phyloP scores from a whole-genome alignment of 345 rosid genomes.

The Murraya koenigii region DNA sequence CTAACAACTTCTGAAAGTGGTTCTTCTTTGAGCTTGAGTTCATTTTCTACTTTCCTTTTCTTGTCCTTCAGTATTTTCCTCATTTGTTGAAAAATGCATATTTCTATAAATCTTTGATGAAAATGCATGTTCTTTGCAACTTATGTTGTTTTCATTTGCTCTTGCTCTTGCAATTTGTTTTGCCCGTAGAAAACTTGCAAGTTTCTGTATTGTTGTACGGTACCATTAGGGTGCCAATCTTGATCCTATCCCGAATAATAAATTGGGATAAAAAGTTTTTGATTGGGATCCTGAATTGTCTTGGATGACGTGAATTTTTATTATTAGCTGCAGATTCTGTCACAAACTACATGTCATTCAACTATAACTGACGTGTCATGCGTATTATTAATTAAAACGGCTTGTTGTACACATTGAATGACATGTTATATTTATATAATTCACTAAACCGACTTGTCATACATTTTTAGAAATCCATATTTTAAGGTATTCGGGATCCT shows the following conservation, averaged over 20 bases:
- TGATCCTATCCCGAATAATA: no score
- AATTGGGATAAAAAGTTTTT: fast-evolving
- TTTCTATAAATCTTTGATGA: neutral
- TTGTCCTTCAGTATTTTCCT: neutral
- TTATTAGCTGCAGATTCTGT: no score
- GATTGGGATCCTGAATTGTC: fast-evolving
- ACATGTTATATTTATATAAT: no score
- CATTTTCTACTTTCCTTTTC: neutral
- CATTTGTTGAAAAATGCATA: neutral
- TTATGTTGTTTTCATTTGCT: neutral
- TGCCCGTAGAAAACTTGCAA: neutral
- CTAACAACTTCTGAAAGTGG: neutral
- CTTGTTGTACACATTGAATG: no score
- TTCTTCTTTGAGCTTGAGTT: neutral
- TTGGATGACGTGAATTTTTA: no score
- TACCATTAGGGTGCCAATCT: no score
- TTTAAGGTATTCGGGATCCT: fast-evolving
- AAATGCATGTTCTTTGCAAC: neutral
- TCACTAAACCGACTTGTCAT: no score
- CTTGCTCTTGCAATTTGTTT: neutral
- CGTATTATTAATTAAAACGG: no score
- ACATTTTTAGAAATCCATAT: no score
- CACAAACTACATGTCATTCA: no score
- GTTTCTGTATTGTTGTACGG: neutral
- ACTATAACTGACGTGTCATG: no score